Evolutionary conservation across 2,329 filamentous ascomycete species (phyloP), one percentile per base, ranked within the genome.

Genomic region (Alternaria postmessia): DNA sequence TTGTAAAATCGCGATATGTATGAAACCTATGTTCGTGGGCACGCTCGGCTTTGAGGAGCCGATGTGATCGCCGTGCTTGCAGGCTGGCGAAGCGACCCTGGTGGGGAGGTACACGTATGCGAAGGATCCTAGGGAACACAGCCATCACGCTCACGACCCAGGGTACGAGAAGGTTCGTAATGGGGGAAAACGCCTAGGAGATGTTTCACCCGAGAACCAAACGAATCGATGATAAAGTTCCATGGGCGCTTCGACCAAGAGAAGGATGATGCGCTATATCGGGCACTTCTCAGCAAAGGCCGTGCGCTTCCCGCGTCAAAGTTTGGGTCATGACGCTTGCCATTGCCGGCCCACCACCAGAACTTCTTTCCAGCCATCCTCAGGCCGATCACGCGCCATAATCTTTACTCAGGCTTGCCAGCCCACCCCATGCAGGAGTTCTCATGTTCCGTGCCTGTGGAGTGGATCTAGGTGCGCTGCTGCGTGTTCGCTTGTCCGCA

Each of bases 1-100:
- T 36, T 54, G 53, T 60, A 39, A 41, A 41, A 46, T 56, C 24
- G 51, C 28, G 55, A 46, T 48, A 42, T 48, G 49, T 41, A 44
- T 43, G 48, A 48, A 41, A 41, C 41, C 30, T 49, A 26, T 34
- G 32, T 11, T 20, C 7, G 49, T 49, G 12, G 38, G 32, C 46
- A 28, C 20, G 39, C 20, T 59, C 56, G 60, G 60, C 51, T 43
- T 54, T 59, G 60, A 52, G 51, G 60, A 55, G 60, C 60, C 60
- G 60, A 11, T 6, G 14, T 42, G 51, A 59, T 62, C 56, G 56
- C 26, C 51, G 28, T 18, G n/a, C 7, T 12, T 43, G 43, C 38
- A 51, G 48, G 39, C 30, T 22, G 5, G 30, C 38, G 7, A 39
- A 41, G n/a, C 24, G 47, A 43, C 41, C 36, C 36, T 24, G 28